Evolutionary conservation across 2,329 filamentous ascomycete genomes (phyloP).

Genomic region (Colletotrichum plurivorum): DNA sequence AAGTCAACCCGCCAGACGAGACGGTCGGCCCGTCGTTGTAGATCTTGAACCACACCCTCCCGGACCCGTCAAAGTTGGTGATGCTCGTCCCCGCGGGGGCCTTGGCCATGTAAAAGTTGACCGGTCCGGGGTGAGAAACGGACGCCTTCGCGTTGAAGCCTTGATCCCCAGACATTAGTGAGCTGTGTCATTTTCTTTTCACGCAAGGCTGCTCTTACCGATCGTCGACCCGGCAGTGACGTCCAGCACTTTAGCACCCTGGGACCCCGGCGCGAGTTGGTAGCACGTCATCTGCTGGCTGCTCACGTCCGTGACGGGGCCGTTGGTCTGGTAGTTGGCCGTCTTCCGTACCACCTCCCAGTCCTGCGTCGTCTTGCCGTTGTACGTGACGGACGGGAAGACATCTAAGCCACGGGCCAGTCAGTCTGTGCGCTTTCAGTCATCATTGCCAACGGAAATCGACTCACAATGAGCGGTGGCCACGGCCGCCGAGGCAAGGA

Average conservation of each 20-base stretch:
- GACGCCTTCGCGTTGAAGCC: slow-evolving; percentile 53
- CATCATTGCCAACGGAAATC: background rate
- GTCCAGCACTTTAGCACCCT: slow-evolving; percentile 58
- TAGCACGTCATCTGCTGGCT: slow-evolving; percentile 66
- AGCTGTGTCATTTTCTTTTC: too few relatives aligned
- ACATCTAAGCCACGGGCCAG: slow-evolving; percentile 49
- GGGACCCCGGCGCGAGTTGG: slow-evolving; percentile 57
- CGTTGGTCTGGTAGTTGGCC: slow-evolving; percentile 64
- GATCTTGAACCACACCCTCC: slow-evolving; percentile 60
- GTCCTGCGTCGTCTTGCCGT: slow-evolving; percentile 51
- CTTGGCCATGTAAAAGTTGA: slow-evolving; percentile 56
- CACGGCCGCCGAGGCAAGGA: slow-evolving; percentile 46
- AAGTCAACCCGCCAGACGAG: slow-evolving; percentile 52
- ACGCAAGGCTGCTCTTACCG: too few relatives aligned
- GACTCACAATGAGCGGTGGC: slow-evolving; percentile 57
- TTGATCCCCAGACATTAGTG: slow-evolving; percentile 11
- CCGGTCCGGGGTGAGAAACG: slow-evolving; percentile 59
- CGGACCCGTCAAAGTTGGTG: slow-evolving; percentile 53
- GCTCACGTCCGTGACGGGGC: slow-evolving; percentile 62
- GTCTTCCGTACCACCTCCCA: slow-evolving; percentile 65
- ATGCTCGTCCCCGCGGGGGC: slow-evolving; percentile 51
- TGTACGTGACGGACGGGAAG: slow-evolving; percentile 56
- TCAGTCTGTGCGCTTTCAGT: too few relatives aligned
- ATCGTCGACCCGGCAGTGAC: slow-evolving; percentile 44
- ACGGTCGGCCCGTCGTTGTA: slow-evolving; percentile 58